Evolutionary conservation across 495 filamentous ascomycete genomes (phyloP).

Genomic region (Daldinia caldariorum): DNA sequence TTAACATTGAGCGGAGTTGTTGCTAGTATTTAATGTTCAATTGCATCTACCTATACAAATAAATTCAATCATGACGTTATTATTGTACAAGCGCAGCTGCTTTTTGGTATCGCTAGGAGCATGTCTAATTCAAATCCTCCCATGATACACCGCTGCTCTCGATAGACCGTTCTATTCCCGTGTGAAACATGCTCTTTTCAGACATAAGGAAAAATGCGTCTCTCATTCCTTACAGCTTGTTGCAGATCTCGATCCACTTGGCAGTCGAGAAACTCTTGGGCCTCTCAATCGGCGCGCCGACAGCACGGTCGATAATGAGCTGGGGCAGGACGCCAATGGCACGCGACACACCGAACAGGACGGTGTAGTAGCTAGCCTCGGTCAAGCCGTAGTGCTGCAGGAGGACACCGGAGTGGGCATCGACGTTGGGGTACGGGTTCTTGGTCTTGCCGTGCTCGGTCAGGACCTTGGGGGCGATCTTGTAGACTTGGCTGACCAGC

Average conservation of each 20-base stretch:
- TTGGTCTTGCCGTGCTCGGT: constrained; percentile 99
- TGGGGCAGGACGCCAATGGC: constrained; percentile 98
- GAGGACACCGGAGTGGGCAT: constrained; percentile 91
- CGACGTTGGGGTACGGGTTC: constrained; percentile 68
- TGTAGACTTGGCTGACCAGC: constrained; percentile 98
- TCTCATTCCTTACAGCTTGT: constrained; percentile 75
- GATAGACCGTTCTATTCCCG: constrained; percentile 46
- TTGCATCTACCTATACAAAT: constrained; percentile 41
- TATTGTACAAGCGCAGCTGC: constrained; percentile 52
- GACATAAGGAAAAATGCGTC: constrained; percentile 44
- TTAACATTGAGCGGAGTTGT: not conserved
- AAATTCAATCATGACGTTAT: constrained; percentile 40
- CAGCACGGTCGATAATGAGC: constrained; percentile 98
- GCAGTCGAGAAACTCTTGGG: constrained; percentile 98
- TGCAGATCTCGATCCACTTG: constrained; percentile 91
- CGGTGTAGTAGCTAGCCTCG: constrained; percentile 99
- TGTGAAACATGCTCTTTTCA: constrained; percentile 51
- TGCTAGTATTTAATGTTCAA: constrained; percentile 22
- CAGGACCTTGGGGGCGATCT: constrained; percentile 96
- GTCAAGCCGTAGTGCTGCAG: constrained; percentile 99
- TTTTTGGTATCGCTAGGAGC: constrained; percentile 49
- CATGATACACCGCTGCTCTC: constrained; percentile 45
- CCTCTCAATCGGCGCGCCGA: constrained; percentile 83
- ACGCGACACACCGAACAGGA: constrained; percentile 97
- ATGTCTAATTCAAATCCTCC: constrained; percentile 48